Conservation (phyloP, 2,329 filamentous ascomycete genomes). For the Lecanicillium sp. region DNA sequence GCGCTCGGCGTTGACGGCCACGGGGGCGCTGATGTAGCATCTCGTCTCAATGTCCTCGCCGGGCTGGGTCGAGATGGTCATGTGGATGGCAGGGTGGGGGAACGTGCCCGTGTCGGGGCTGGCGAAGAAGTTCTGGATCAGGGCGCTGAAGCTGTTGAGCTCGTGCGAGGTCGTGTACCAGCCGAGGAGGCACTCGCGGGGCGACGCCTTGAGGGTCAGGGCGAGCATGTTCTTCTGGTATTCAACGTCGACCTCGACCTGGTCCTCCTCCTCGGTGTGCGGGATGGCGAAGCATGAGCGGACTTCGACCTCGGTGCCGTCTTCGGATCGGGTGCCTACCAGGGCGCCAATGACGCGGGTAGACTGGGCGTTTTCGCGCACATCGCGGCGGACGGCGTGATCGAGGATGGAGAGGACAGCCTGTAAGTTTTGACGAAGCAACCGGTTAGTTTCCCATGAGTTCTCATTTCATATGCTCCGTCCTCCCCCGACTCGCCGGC, state of each 20-base stretch:
- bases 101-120: conserved; percentile 94
- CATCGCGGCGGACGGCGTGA: conserved; percentile 84
- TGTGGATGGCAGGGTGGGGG: conserved; percentile 93
- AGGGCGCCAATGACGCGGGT: conserved; percentile 96
- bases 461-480: too few relatives aligned
- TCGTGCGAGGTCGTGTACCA: conserved; percentile 98
- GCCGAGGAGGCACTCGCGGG: conserved; percentile 87
- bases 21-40: conserved; percentile 92
- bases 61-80: conserved; percentile 86
- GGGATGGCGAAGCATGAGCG: conserved; percentile 95
- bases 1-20: conserved; percentile 89
- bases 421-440: conserved; percentile 28
- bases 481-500: too few relatives aligned
- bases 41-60: conserved; percentile 83
- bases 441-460: too few relatives aligned
- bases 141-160: conserved; percentile 94
- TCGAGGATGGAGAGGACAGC: conserved; percentile 75
- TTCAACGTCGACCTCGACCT: conserved; percentile 99
- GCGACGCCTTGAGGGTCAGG: conserved; percentile 86
- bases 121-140: conserved; percentile 98
- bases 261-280: conserved; percentile 96
- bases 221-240: conserved; percentile 99
- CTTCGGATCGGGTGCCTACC: conserved; percentile 86
- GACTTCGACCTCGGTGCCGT: conserved; percentile 94
- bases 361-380: conserved; percentile 62